These are phyloP conservation scores for Durusdinium trenchii DNA, from an alignment of 73 alveolate genomes.

Conservation along the genomic window DNA sequence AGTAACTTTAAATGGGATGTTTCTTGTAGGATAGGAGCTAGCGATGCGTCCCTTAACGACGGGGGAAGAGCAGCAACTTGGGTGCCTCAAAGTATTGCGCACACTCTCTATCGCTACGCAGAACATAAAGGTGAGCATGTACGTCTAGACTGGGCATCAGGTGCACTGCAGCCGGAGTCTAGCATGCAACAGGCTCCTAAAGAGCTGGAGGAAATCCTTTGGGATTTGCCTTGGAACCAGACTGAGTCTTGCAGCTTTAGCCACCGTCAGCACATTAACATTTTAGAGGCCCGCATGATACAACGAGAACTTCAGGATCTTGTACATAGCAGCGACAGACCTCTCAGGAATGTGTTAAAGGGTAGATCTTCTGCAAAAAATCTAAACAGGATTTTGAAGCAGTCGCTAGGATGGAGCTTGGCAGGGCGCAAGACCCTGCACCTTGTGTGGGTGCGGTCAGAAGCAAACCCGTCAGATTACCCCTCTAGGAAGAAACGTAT, in stretches of 20 bases:
- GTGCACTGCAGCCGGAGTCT: not conserved
- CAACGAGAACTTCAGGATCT: not conserved
- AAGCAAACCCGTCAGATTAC: not conserved
- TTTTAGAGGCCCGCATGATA: not conserved
- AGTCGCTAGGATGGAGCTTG: not conserved
- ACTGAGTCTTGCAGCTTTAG: not conserved
- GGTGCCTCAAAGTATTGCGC: not conserved
- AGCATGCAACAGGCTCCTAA: not conserved
- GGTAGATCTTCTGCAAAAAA: no score
- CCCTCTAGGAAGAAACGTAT: not conserved
- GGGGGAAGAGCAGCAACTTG: constrained; percentile 32
- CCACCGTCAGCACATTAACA: not conserved
- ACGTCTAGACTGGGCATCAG: constrained; percentile 13
- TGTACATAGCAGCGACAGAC: not conserved
- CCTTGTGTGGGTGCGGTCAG: not conserved
- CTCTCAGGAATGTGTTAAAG: not conserved
- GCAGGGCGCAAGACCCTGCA: not conserved
- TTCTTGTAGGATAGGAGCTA: not conserved
- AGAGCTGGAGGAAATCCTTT: not conserved
- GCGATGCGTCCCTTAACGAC: not conserved
- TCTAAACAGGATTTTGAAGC: not conserved
- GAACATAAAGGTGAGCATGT: constrained; percentile 8
- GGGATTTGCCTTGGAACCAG: not conserved
- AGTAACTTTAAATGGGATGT: not conserved
- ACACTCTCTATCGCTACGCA: not conserved